phyloP scores from a whole-genome alignment of 257 asterid genomes.

The Echium plantagineum region DNA sequence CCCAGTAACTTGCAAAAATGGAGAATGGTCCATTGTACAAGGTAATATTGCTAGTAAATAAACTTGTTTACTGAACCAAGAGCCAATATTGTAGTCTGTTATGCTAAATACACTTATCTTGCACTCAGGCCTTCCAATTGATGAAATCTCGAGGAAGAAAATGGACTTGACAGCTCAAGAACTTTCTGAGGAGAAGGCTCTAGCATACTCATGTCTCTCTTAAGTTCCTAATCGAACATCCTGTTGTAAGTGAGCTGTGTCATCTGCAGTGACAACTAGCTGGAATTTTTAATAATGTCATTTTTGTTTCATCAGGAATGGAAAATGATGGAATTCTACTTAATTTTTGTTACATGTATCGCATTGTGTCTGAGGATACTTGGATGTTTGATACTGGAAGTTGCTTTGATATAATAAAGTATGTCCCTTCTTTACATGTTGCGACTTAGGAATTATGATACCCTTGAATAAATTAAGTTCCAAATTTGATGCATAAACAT shows the following conservation, averaged over 20 bases:
- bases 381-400: neutral
- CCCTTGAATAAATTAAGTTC: neutral
- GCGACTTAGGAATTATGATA: neutral
- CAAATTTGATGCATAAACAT: neutral
- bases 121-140: slow-evolving; percentile 61
- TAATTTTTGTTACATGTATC: too few relatives aligned
- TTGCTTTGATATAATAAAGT: neutral
- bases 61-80: neutral
- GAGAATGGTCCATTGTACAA: slow-evolving; percentile 88
- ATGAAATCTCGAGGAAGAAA: slow-evolving; percentile 69
- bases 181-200: slow-evolving; percentile 78
- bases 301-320: too few relatives aligned
- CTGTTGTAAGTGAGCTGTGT: neutral
- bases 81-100: neutral
- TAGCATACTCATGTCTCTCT: slow-evolving; percentile 80
- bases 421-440: neutral
- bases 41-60: slow-evolving; percentile 32
- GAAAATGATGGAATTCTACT: too few relatives aligned
- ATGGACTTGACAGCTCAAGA: slow-evolving; percentile 71
- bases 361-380: too few relatives aligned
- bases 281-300: too few relatives aligned
- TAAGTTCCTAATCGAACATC: slow-evolving; percentile 12
- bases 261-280: slow-evolving; percentile 10
- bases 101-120: neutral
- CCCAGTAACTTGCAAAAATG: slow-evolving; percentile 90